Evolutionary conservation across 208 protist genomes (phyloP).

Genomic region (Leishmania mexicana): DNA sequence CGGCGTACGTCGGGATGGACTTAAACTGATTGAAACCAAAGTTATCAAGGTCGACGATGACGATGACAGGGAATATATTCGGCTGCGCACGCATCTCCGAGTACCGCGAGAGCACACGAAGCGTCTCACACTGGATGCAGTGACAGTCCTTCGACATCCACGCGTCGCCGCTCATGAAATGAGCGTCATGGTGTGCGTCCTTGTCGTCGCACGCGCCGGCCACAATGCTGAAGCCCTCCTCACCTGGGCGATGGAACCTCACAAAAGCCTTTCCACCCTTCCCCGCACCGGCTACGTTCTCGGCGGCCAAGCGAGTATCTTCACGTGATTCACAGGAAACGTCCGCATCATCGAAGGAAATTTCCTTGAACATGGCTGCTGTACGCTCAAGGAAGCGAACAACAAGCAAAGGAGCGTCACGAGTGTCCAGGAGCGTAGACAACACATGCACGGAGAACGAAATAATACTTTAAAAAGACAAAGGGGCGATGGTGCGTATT

Average conservation of each 20-base stretch:
- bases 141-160: slow-evolving; percentile 74
- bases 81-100: slow-evolving; percentile 8
- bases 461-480: neutral
- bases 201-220: slow-evolving; percentile 57
- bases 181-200: slow-evolving; percentile 37
- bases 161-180: slow-evolving; percentile 75
- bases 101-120: slow-evolving; percentile 52
- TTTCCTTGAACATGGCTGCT: slow-evolving; percentile 51
- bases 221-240: slow-evolving; percentile 63
- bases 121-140: slow-evolving; percentile 74
- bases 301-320: too few species aligned
- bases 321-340: neutral
- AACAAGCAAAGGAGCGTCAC: neutral
- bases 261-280: slow-evolving; percentile 8
- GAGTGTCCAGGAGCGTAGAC: neutral
- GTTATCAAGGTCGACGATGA: slow-evolving; percentile 90
- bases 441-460: neutral
- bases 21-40: slow-evolving; percentile 91
- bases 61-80: slow-evolving; percentile 36
- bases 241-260: slow-evolving; percentile 67
- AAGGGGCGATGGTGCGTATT: neutral
- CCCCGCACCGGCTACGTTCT: neutral
- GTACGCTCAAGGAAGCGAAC: neutral
- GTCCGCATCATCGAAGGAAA: slow-evolving; percentile 41
- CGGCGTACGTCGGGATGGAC: slow-evolving; percentile 38